Conservation (phyloP, 2,329 filamentous ascomycete species). For the Phaeosphaeria sp. region DNA sequence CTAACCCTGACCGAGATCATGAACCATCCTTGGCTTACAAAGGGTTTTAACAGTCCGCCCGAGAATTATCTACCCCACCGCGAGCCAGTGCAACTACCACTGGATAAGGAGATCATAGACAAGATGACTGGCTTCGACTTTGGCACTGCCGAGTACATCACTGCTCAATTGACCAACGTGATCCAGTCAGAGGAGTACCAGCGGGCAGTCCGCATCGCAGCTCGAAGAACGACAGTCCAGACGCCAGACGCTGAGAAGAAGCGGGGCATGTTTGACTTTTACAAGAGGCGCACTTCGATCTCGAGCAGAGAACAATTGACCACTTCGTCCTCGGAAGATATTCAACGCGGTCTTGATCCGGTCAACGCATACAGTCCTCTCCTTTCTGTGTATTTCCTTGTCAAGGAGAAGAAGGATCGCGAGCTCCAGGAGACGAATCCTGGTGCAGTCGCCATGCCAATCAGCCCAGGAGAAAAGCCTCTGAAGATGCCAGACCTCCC, state of each 20-base stretch:
- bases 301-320: slow-evolving; percentile 86
- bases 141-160: slow-evolving; percentile 83
- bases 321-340: slow-evolving; percentile 82
- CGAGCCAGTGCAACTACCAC: slow-evolving; percentile 82
- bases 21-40: slow-evolving; percentile 94
- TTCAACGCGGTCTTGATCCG: slow-evolving; percentile 83
- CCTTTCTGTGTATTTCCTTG: slow-evolving; percentile 92
- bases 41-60: slow-evolving; percentile 83
- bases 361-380: slow-evolving; percentile 92
- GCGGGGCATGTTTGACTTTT: slow-evolving; percentile 94
- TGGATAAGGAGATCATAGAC: slow-evolving; percentile 82
- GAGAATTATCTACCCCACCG: slow-evolving; percentile 87
- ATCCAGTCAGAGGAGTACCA: slow-evolving; percentile 95
- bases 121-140: slow-evolving; percentile 99
- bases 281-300: slow-evolving; percentile 89
- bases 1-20: slow-evolving; percentile 91
- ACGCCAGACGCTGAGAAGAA: slow-evolving; percentile 73
- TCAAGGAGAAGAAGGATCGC: slow-evolving; percentile 90
- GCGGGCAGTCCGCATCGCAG: slow-evolving; percentile 74
- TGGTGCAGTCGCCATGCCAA: slow-evolving; percentile 64
- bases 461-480: slow-evolving; percentile 62
- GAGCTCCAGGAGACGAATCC: slow-evolving; percentile 69
- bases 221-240: slow-evolving; percentile 67
- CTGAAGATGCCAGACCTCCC: slow-evolving; percentile 75
- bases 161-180: slow-evolving; percentile 79